Evolutionary conservation across 2,329 filamentous ascomycete genomes (phyloP).

Genomic region (Cordyceps militaris): DNA sequence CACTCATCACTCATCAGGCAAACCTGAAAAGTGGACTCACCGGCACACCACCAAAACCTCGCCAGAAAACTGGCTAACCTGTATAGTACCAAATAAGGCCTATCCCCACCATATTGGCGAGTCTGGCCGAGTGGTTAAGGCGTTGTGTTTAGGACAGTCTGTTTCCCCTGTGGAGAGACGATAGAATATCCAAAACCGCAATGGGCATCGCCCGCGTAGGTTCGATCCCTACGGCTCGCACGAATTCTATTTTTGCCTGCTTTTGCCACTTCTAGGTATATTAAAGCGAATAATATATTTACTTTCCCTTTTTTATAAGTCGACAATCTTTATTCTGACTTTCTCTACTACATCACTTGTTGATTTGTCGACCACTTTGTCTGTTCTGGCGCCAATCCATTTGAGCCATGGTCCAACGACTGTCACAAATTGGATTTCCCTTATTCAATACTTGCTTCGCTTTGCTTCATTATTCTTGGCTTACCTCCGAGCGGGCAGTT

Average conservation of each 20-base stretch:
- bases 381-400: no score
- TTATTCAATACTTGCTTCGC: no score
- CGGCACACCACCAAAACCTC: neutral
- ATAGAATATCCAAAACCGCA: conserved; percentile 26
- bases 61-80: neutral
- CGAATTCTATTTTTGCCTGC: conserved; percentile 16
- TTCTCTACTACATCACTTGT: no score
- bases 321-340: no score
- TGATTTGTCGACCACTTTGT: no score
- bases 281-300: no score
- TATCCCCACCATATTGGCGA: conserved; percentile 19
- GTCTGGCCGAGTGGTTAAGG: conserved; percentile 51
- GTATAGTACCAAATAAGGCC: conserved; percentile 1
- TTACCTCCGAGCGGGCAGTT: no score
- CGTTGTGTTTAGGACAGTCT: conserved; percentile 43
- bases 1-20: neutral
- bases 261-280: no score
- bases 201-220: conserved; percentile 39
- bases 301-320: no score
- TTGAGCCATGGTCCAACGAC: no score
- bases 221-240: conserved; percentile 47
- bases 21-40: conserved; percentile 1
- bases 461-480: no score
- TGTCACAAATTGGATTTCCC: no score
- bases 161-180: conserved; percentile 7